Base-by-base conservation (phyloP, 169 alveolate genomes). In the Plasmodium fragile region DNA sequence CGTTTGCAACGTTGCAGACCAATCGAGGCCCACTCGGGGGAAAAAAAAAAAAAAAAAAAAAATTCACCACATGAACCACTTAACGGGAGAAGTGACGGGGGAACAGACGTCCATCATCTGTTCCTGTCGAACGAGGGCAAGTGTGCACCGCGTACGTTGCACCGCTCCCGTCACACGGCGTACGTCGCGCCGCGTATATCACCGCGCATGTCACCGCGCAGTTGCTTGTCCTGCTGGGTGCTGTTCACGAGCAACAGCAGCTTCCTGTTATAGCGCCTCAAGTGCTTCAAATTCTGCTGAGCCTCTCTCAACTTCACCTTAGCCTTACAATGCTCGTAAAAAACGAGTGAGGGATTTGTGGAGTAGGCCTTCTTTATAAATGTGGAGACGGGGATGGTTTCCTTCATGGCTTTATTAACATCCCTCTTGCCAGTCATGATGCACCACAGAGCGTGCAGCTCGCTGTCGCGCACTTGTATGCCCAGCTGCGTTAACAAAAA, bases 321-420 rank as follows among this genome's bases (percentile, higher is more conserved):
- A 4, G 84, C 41, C 78, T 84, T 84, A 28, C 93, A 84, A 25
- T 52, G 79, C 36, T 84, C 93, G 49, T 49, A 84, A 75, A 84
- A 84, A 45, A 84, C 78, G 5, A 84, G 32, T 1, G 93, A 72
- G 22, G 93, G 93, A 18, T 84, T 84, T 18, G 93, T 84, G 7
- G 93, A 45, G 16, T 84, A 69, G 11, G 93, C 93, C 28, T 84
- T 84, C 78, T 84, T 84, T 34, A 84, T 59, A 43, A 84, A 84
- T 0, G 69, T 32, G 16, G 78, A 16, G 7, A 84, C 3, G 0
- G 93, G 22, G 1, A 84, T 73, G 13, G n/a, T 84, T 73, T 84
- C 75, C 22, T 72, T 55, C 43, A 84, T 28, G 4, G 93, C 93
- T 13, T 0, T 49, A 5, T 75, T 32, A 8, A 84, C 36, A 53